Base-by-base conservation (phyloP, 164 flowering plant genomes). In the Houttuynia cordata region DNA sequence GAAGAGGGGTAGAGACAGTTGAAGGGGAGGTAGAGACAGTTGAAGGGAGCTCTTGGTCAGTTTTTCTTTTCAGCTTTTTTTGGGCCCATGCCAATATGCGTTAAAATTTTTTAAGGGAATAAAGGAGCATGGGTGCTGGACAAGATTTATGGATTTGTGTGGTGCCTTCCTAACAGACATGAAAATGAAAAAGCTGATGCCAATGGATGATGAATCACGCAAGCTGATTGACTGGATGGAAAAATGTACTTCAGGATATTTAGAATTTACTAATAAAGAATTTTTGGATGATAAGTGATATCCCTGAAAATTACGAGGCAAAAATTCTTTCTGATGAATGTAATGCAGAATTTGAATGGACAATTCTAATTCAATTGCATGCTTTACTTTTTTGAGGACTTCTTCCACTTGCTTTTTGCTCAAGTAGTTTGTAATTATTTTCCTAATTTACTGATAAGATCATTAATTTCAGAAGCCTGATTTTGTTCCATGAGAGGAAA, bases 171-270 rank as follows among this genome's bases (percentile, higher is more conserved):
- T 20, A 24, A 54, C 81, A 92, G 98, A 88, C 66, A 88, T 85
- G 95, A 92, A 88, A 79, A 87, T 92, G 61, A 92, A 92, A 78
- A 92, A 88, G 75, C 87, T 92, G 20, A 84, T 84, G 91, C 96
- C 98, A 1, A 76, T 87, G 93, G 98, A 92, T 66, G 81, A 85
- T 3, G 96, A 92, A 74, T 88, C 98, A 15, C 82, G 96, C 24
- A 81, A 96, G 67, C 74, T 92, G 60, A 85, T 92, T 57, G 96
- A 92, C 65, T 88, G 98, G 96, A 89, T 92, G 98, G 96, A 92
- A 74, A 88, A 92, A 83, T 96, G 96, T 72, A 66, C 9, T 8
- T 52, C 45, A 34, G 17, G 13, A 45, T 2, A 17, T 45, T 2
- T 17, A 17, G 3, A 14, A 45, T 45, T 45, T 10, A 30, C 37